Conservation (phyloP, 768 basidiomycete genomes). For the Flagelloscypha sp. region DNA sequence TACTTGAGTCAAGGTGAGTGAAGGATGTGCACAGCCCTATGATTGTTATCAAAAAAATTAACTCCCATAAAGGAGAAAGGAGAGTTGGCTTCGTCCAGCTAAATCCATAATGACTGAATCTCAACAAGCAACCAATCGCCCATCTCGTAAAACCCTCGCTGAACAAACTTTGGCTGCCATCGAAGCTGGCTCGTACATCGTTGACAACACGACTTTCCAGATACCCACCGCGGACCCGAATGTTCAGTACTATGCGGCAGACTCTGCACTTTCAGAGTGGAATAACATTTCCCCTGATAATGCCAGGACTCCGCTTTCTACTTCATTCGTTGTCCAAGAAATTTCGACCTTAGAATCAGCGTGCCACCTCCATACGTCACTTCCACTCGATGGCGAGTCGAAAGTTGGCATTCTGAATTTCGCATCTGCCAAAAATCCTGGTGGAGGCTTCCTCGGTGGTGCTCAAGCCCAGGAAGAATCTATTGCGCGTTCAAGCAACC, state of each 20-base stretch:
- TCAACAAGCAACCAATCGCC: too few species aligned
- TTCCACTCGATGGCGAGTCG: conserved; percentile 9
- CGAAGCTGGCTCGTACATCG: too few species aligned
- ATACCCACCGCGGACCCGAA: too few species aligned
- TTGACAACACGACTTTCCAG: too few species aligned
- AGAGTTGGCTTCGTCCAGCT: too few species aligned
- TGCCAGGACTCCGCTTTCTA: conserved; percentile 5
- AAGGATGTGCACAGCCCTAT: too few species aligned
- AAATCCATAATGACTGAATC: too few species aligned
- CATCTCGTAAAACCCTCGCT: too few species aligned
- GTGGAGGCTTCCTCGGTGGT: conserved; percentile 44
- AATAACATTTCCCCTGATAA: conserved; percentile 1
- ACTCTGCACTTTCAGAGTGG: conserved; percentile 32
- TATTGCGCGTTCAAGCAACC: conserved; percentile 43
- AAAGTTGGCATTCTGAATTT: conserved; percentile 43
- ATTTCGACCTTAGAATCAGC: conserved; percentile 42
- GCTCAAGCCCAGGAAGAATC: conserved; percentile 51
- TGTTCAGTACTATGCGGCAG: conserved; percentile 34
- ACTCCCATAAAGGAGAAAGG: too few species aligned
- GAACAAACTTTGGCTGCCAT: too few species aligned
- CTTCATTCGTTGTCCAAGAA: conserved; percentile 24
- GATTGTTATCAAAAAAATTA: too few species aligned
- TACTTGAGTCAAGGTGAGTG: too few species aligned
- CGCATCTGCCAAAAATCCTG: conserved; percentile 44
- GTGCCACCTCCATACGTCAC: conserved; percentile 17